Percentiles rank a stretch among this genome's conserved stretches.
Evolutionary conservation across 2,329 filamentous ascomycete genomes (phyloP).

Genomic region (Colletotrichum viniferum): DNA sequence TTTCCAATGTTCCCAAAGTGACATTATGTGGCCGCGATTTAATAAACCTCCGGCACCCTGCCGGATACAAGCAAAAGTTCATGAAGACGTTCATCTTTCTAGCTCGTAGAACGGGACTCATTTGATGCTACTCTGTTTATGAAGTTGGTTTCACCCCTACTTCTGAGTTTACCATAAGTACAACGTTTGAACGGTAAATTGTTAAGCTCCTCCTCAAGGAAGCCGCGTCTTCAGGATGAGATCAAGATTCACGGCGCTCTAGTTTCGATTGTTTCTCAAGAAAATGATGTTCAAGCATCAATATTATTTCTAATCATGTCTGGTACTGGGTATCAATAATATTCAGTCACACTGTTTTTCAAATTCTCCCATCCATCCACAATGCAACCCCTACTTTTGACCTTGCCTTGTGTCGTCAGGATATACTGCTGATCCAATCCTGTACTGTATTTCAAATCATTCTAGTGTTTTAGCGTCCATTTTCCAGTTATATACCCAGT

Average conservation of each 20-base stretch:
- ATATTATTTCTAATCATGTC: not conserved
- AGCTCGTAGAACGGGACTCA: fast-evolving
- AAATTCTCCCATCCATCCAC: not conserved
- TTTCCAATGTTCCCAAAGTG: not conserved
- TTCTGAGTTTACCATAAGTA: too few species aligned
- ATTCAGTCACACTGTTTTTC: not conserved
- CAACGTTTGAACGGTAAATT: too few species aligned
- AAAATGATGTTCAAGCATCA: not conserved
- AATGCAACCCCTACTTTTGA: fast-evolving
- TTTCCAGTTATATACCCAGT: fast-evolving
- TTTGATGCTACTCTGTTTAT: fast-evolving
- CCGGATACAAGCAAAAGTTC: not conserved
- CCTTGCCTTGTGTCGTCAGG: not conserved
- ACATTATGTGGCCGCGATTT: not conserved
- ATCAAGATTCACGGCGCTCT: not conserved
- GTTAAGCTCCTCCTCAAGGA: too few species aligned
- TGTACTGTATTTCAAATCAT: not conserved
- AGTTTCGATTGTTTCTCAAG: not conserved
- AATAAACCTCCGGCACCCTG: not conserved
- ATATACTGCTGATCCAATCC: not conserved
- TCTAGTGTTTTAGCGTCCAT: not conserved
- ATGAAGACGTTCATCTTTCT: fast-evolving
- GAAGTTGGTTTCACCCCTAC: not conserved
- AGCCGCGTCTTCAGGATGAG: too few species aligned
- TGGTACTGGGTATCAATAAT: not conserved